Conservation (phyloP, 2,329 filamentous ascomycete species). For the Chrysosporium queenslandicum region DNA sequence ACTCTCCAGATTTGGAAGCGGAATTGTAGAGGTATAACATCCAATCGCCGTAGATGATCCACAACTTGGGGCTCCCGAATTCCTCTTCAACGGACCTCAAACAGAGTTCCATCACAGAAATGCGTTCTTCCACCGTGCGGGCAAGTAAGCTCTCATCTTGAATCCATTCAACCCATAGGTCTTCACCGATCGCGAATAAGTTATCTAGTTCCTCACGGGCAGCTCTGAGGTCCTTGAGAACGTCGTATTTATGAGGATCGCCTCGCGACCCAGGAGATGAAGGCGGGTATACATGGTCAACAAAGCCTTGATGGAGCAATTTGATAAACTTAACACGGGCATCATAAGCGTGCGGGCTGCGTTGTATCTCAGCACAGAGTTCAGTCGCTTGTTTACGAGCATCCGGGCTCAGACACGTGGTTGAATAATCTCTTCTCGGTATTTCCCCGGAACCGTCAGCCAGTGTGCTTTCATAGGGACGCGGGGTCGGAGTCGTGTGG, state of each 20-base stretch:
- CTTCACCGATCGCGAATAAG: slow-evolving; percentile 53
- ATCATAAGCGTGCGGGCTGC: slow-evolving; percentile 40
- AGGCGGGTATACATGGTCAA: slow-evolving; percentile 39
- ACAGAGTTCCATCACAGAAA: slow-evolving; percentile 50
- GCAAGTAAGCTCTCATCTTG: slow-evolving; percentile 53
- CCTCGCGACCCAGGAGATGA: slow-evolving; percentile 37
- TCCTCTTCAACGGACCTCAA: slow-evolving; percentile 52
- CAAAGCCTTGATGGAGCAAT: slow-evolving; percentile 39
- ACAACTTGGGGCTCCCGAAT: slow-evolving; percentile 50
- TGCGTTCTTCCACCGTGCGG: slow-evolving; percentile 46
- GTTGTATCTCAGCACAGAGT: slow-evolving; percentile 35
- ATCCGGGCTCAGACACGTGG: slow-evolving; percentile 34
- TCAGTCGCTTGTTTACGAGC: slow-evolving; percentile 35
- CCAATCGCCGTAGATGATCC: slow-evolving; percentile 55
- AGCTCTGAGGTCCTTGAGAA: slow-evolving; percentile 38
- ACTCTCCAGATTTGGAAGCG: slow-evolving; percentile 30
- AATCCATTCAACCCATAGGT: slow-evolving; percentile 54
- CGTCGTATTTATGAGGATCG: slow-evolving; percentile 38
- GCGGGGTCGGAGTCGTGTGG: slow-evolving; percentile 33
- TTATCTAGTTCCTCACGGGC: slow-evolving; percentile 51
- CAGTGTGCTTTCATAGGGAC: slow-evolving; percentile 38
- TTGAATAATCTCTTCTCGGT: slow-evolving; percentile 33
- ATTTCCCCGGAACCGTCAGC: slow-evolving; percentile 34
- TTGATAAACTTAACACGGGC: slow-evolving; percentile 40
- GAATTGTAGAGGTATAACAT: slow-evolving; percentile 48